Base-by-base conservation (phyloP, 192 early-diverging fungal species). In the Lobulomyces angularis region DNA sequence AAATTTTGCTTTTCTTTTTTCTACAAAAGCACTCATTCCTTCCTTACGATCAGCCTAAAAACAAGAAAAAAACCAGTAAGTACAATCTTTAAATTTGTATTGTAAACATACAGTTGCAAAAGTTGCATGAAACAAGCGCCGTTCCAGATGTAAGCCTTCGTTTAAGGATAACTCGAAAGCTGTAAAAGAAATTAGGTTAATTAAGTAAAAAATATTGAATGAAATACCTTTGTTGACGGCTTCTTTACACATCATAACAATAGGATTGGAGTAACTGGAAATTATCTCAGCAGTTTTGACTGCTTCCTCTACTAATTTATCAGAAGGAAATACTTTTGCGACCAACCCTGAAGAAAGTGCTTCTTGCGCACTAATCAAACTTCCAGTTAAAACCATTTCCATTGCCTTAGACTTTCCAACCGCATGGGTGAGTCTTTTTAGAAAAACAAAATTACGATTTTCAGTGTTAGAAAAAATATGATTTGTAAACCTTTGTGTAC, bases 321-420 rank as follows among this genome's bases (percentile, higher is more conserved):
- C 91, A 18, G 79, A 77, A 22, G 94, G 91, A 48, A 84, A 73
- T 21, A 98, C 77, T 43, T 69, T 74, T 58, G 90, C 90, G 27
- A 98, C 91, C 47, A 98, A 69, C 23, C 93, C 84, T 32, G 65
- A 35, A 17, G 27, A 35, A 56, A 86, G 77, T 21, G 94, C 94
- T 58, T 98, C 94, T 33, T 70, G 49, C 11, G 94, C 94, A 45
- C 56, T 67, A 22, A 69, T 61, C 61, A 90, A 68, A 56, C 82
- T 83, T 35, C 94, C 94, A 26, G 90, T 85, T 48, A 97, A 76
- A 45, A 80, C 65, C 67, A 91, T 74, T 61, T 97, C 88, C 94
- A 97, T 97, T 28, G 91, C 87, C 77, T 92, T 95, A 25, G 90
- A 84, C 71, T 97, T 97, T 45, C 94, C 94, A 41, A 97, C 76